These are phyloP conservation scores for Helotiales sp. DNA, from an alignment of 2,329 filamentous ascomycete genomes.

Conservation along the genomic window DNA sequence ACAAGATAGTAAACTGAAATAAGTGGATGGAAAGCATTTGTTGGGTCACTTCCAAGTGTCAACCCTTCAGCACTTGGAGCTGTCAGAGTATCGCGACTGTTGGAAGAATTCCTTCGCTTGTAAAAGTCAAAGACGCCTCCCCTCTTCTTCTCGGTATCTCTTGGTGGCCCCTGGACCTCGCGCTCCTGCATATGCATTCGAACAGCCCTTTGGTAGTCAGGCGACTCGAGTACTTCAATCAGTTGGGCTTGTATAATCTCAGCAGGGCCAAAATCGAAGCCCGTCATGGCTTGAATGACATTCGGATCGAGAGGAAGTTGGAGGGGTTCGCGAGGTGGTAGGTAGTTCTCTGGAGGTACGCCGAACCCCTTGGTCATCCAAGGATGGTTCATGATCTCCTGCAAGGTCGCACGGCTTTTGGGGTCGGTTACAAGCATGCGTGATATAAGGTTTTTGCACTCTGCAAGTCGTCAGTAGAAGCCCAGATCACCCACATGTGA, in stretches of 20 bases:
- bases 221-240: slow-evolving; percentile 83
- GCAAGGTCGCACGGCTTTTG: slow-evolving; percentile 78
- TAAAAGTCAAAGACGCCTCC: slow-evolving; percentile 95
- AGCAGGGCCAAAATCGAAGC: slow-evolving; percentile 91
- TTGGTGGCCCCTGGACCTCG: slow-evolving; percentile 51
- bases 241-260: slow-evolving; percentile 82
- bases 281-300: slow-evolving; percentile 91
- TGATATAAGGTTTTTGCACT: slow-evolving; percentile 90
- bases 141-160: slow-evolving; percentile 76
- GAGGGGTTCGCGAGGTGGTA: slow-evolving; percentile 83
- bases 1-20: slow-evolving; percentile 95
- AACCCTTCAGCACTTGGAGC: slow-evolving; percentile 85
- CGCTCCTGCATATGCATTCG: slow-evolving; percentile 67
- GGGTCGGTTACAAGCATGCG: slow-evolving; percentile 97
- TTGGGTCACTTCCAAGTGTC: slow-evolving; percentile 77
- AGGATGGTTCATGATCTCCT: slow-evolving; percentile 90
- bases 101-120: slow-evolving; percentile 86
- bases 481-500: not conserved
- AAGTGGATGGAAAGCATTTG: slow-evolving; percentile 91
- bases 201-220: slow-evolving; percentile 89
- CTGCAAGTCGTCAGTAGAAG: slow-evolving; percentile 46
- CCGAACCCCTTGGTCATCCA: slow-evolving; percentile 95
- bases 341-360: slow-evolving; percentile 82
- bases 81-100: slow-evolving; percentile 82
- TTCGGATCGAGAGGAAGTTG: slow-evolving; percentile 78